These are phyloP conservation scores for Ustanciosporium gigantosporum DNA, from an alignment of 1,284 basidiomycete species.

Conservation along the genomic window DNA sequence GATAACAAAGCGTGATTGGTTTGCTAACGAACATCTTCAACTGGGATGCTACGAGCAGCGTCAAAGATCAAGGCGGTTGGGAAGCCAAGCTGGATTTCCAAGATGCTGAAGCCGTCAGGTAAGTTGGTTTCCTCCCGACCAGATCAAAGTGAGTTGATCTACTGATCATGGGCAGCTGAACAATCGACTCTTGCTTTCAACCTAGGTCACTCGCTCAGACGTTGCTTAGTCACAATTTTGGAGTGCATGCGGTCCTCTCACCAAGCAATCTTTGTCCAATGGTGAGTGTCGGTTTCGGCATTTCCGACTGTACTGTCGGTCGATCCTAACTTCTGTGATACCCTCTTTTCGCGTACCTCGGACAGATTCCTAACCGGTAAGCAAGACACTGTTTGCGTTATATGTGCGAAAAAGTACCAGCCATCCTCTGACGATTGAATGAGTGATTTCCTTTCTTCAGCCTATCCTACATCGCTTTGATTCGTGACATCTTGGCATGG, in stretches of 20 bases:
- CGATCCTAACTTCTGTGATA: too few relatives aligned
- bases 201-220: constrained; percentile 21
- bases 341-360: not conserved
- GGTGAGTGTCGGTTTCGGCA: constrained; percentile 4
- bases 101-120: constrained; percentile 18
- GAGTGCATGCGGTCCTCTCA: constrained; percentile 8
- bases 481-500: constrained; percentile 9
- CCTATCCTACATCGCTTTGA: constrained; percentile 20
- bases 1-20: too few relatives aligned
- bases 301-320: not conserved
- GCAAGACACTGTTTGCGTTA: too few relatives aligned
- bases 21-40: too few relatives aligned
- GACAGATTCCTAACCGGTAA: constrained; percentile 16
- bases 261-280: constrained; percentile 20
- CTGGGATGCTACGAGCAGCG: constrained; percentile 3
- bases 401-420: too few relatives aligned
- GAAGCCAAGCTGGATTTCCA: constrained; percentile 37
- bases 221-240: constrained; percentile 23
- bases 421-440: too few relatives aligned
- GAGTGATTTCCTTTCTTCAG: too few relatives aligned
- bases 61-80: constrained; percentile 21
- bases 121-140: not conserved
- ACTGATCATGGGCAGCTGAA: too few relatives aligned
- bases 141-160: constrained; percentile 3
- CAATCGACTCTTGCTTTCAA: too few relatives aligned